Percentiles rank a stretch among this genome's conserved stretches.
Evolutionary conservation across 306 rosid species (phyloP).

Genomic region (Quercus ilex): DNA sequence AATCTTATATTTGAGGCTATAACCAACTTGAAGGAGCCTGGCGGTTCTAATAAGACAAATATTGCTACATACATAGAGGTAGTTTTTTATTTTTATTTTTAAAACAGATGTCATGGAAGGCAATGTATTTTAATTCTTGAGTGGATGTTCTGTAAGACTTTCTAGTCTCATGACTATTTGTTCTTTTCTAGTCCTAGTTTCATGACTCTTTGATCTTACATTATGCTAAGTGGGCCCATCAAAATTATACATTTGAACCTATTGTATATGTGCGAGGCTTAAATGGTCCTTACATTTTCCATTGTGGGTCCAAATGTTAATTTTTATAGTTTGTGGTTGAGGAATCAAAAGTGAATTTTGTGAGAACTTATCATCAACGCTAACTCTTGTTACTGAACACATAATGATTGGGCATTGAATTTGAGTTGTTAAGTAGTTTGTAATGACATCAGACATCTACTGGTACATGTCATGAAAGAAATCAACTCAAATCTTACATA

Average conservation of each 20-base stretch:
- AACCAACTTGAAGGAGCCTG: constrained; percentile 63
- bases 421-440: not conserved
- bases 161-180: not conserved
- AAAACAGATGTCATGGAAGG: not conserved
- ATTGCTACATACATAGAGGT: constrained; percentile 92
- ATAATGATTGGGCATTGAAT: not conserved
- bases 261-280: not conserved
- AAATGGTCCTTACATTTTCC: not conserved
- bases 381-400: not conserved
- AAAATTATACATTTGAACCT: not conserved
- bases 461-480: not conserved
- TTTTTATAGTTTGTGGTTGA: not conserved
- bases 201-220: constrained; percentile 4
- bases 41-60: constrained; percentile 85
- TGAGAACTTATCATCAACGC: not conserved
- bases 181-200: not conserved
- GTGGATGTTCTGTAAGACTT: not conserved
- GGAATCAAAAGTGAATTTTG: not conserved
- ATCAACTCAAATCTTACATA: not conserved
- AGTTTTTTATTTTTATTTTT: constrained; percentile 10
- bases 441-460: too few relatives aligned
- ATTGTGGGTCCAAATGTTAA: constrained; percentile 1
- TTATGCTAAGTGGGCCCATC: not conserved
- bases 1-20: constrained; percentile 86
- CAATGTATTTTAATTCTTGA: constrained; percentile 1